Evolutionary conservation across 768 basidiomycete genomes (phyloP), one percentile per base, ranked within the genome.

Genomic region (Mycena olivaceomarginata): DNA sequence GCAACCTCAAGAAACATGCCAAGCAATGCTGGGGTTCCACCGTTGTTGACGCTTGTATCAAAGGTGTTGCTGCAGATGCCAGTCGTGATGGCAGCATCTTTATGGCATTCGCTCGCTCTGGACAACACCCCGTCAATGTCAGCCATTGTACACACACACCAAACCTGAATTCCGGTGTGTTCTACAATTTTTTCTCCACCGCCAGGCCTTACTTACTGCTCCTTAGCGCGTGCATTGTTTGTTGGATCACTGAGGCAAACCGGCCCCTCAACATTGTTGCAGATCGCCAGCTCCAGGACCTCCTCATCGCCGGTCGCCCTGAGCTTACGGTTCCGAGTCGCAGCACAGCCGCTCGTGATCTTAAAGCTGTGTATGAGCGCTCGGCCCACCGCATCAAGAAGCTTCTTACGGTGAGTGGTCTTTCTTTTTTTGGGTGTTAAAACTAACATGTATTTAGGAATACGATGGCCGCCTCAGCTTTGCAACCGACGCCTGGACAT

Each of bases 401-500:
- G 13, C 22, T 56, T 25, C 53, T 56, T 22, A n/a, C 6, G 53
- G 53, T 56, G 25, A 22, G 1, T 22, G 53, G n/a, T 18, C 6
- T 22, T 25, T 56, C 5, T 56, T 56, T 22, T 1, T 10, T 56
- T 25, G 31, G 31, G 2, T 56, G 53, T 9, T 56, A 22, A 25
- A 56, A 7, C 53, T 56, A 56, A 56, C 22, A 56, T 56, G 53
- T 25, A 1, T 56, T 1, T 22, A 56, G 53, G n/a, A 56, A 56
- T 56, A 56, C 1, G 53, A 56, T 56, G 53, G 53, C 31, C 4
- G 67, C 1, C 40, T 86, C 11, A 84, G 77, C 66, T 85, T 86
- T 70, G 79, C 80, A 1, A 85, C 84, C 0, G 85, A 87, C 70
- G 80, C 81, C 2, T 31, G 31, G 31, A 31, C 31, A 31, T 31